Evolutionary conservation across 2,329 filamentous ascomycete genomes (phyloP).

Genomic region (Ascochyta clinopodiicola): DNA sequence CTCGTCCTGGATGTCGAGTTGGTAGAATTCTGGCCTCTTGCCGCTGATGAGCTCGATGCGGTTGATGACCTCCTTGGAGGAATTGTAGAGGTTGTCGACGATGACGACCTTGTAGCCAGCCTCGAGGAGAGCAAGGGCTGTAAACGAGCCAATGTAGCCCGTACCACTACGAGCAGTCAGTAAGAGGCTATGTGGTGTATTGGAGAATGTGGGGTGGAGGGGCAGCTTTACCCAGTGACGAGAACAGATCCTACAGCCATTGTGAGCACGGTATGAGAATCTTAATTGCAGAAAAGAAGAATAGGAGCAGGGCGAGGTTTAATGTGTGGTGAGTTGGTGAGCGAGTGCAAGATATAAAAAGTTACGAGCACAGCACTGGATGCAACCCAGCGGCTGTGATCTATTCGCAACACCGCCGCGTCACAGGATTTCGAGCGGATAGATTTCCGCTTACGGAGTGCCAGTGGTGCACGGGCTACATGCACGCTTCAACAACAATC

Average conservation of each 20-base stretch:
- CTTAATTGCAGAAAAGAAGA: not conserved
- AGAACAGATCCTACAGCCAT: conserved; percentile 90
- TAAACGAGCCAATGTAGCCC: conserved; percentile 99
- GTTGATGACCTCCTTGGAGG: conserved; percentile 86
- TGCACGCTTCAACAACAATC: not conserved
- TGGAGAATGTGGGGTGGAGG: conserved; percentile 35
- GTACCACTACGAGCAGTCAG: conserved; percentile 71
- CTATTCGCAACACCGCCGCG: conserved; percentile 11
- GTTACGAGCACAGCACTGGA: conserved; percentile 22
- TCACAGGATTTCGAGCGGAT: conserved; percentile 19
- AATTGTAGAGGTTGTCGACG: conserved; percentile 97
- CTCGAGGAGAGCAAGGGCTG: conserved; percentile 86
- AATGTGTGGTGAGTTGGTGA: conserved; percentile 1
- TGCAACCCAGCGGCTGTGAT: conserved; percentile 12
- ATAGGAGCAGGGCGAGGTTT: not conserved
- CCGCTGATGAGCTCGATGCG: conserved; percentile 94
- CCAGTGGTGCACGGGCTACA: not conserved
- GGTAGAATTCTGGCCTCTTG: conserved; percentile 83
- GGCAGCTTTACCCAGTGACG: conserved; percentile 79
- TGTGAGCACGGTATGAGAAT: conserved; percentile 14
- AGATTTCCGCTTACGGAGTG: conserved; percentile 21
- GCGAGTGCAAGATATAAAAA: conserved; percentile 27
- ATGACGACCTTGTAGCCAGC: conserved; percentile 97
- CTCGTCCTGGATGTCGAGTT: conserved; percentile 88
- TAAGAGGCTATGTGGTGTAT: conserved; percentile 6